These are phyloP conservation scores for Mycena indigotica DNA, from an alignment of 768 basidiomycete species.

Conservation along the genomic window DNA sequence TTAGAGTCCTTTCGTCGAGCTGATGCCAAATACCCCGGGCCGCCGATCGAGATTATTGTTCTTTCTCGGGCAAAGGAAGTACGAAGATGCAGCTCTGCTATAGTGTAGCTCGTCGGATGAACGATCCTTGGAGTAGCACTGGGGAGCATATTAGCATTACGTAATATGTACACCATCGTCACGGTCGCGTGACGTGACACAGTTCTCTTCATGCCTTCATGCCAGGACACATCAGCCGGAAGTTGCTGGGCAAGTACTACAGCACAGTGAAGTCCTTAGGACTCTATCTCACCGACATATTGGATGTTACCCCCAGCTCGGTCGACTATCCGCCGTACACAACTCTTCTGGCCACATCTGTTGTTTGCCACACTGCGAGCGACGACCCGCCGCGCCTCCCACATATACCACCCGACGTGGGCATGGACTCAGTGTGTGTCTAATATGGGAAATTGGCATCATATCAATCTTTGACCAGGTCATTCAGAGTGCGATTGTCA, in stretches of 20 bases:
- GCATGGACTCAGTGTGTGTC: slow-evolving; percentile 49
- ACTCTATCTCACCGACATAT: no score
- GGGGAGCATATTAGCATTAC: no score
- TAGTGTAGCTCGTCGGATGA: no score
- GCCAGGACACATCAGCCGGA: neutral
- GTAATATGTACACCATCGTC: no score
- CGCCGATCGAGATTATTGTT: no score
- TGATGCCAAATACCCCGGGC: no score
- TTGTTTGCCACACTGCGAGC: no score
- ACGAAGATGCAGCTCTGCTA: no score
- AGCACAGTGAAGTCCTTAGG: neutral
- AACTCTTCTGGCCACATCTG: slow-evolving; percentile 46
- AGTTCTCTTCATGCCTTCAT: neutral
- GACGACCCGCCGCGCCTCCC: slow-evolving; percentile 26
- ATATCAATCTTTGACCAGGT: slow-evolving; percentile 40
- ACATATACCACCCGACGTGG: slow-evolving; percentile 41
- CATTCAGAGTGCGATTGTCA: slow-evolving; percentile 61
- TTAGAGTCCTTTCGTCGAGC: no score
- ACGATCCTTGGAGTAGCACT: no score
- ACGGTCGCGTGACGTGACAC: no score
- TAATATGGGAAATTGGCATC: neutral
- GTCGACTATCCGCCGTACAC: slow-evolving; percentile 33
- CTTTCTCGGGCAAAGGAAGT: no score
- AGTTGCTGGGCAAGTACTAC: neutral
- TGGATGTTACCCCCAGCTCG: neutral